Conservation (phyloP, 257 asterid genomes). For the Gardenia jasminoides region DNA sequence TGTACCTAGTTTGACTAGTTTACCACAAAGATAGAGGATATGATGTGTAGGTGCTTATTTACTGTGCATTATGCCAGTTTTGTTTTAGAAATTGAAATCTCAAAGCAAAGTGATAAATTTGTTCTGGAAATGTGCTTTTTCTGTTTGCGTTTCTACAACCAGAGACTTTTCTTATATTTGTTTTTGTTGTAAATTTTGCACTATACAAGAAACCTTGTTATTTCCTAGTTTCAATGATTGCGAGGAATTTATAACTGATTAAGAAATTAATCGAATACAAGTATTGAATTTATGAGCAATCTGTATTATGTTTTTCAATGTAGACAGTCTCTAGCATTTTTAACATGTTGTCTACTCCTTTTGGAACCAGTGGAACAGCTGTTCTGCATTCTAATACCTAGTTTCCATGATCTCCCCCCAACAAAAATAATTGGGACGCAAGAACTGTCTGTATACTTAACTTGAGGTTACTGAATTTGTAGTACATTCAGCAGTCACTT, state of each 20-base stretch:
- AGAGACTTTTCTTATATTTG: neutral
- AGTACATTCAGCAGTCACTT: conserved; percentile 67
- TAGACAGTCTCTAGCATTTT: neutral
- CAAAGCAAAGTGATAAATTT: neutral
- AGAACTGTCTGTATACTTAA: neutral
- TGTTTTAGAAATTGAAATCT: no score
- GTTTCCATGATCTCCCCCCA: neutral
- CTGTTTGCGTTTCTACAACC: no score
- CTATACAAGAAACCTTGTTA: neutral
- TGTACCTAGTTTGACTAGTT: neutral
- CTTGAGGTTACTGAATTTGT: conserved; percentile 27
- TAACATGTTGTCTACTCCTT: neutral
- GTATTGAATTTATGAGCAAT: neutral
- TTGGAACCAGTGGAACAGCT: neutral
- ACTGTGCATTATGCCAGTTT: no score
- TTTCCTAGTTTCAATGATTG: neutral
- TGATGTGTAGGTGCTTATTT: neutral
- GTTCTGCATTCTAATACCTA: neutral
- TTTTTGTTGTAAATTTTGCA: no score
- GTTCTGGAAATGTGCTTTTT: neutral
- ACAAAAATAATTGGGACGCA: neutral
- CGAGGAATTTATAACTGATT: no score
- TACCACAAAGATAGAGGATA: neutral
- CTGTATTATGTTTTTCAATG: neutral
- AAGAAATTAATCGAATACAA: no score